phyloP scores from a whole-genome alignment of 2,329 filamentous ascomycete genomes.

The Stenocarpella maydis region DNA sequence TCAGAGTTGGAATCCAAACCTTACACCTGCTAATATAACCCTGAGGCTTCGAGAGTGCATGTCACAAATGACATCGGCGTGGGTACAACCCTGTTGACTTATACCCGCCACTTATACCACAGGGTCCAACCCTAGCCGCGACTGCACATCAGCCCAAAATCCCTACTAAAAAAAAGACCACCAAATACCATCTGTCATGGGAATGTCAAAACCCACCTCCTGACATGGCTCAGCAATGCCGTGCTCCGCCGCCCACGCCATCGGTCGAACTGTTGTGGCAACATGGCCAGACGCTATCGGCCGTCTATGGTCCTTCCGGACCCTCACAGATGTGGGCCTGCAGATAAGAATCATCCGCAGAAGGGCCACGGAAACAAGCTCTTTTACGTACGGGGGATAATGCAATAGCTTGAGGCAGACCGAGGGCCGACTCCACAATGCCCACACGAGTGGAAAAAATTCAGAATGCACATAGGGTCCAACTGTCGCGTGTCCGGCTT shows the following conservation, averaged over 20 bases:
- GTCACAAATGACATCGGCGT: not conserved
- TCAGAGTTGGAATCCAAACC: too few relatives aligned
- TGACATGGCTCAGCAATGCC: not conserved
- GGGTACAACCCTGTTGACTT: too few relatives aligned
- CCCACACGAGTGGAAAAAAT: conserved; percentile 20
- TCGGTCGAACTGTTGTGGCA: conserved; percentile 25
- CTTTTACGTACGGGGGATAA: conserved; percentile 24
- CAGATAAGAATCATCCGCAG: conserved; percentile 1
- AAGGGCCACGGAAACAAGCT: conserved; percentile 11
- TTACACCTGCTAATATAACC: too few relatives aligned
- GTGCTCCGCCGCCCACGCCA: not conserved
- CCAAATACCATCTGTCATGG: too few relatives aligned
- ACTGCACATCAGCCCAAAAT: too few relatives aligned
- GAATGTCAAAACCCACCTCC: not conserved
- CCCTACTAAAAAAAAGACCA: too few relatives aligned
- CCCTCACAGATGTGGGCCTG: conserved; percentile 18
- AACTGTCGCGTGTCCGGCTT: conserved; percentile 11
- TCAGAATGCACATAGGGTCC: conserved; percentile 12
- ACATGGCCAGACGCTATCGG: conserved; percentile 20
- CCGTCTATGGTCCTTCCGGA: not conserved
- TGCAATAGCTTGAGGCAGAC: not conserved
- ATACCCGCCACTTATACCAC: not conserved
- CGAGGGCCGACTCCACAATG: conserved; percentile 15
- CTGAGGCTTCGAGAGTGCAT: too few relatives aligned
- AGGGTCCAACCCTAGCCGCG: conserved; percentile 3